These are phyloP conservation scores for Papilionanthe hybrid DNA, from an alignment of 116 monocot species.

Conservation along the genomic window DNA sequence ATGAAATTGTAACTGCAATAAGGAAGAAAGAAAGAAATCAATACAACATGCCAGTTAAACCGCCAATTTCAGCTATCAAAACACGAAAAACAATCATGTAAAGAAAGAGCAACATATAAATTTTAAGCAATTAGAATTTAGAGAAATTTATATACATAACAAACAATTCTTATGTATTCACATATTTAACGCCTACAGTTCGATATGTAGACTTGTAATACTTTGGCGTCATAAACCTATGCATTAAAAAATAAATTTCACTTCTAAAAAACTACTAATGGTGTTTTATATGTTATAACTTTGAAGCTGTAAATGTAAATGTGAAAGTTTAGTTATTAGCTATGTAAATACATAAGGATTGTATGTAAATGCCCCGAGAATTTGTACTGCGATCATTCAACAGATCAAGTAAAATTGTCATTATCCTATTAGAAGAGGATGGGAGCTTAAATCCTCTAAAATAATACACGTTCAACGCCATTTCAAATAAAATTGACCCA, in stretches of 20 bases:
- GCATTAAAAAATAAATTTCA: no score
- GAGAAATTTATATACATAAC: no score
- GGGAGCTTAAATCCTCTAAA: neutral
- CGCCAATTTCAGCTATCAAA: neutral
- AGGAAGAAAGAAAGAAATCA: neutral
- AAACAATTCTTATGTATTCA: no score
- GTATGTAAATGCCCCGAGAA: neutral
- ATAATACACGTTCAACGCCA: neutral
- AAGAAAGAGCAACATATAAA: conserved; percentile 1
- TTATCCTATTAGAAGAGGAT: neutral
- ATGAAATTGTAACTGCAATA: conserved; percentile 1
- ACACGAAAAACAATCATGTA: neutral
- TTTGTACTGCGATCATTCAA: neutral
- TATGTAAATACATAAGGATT: no score
- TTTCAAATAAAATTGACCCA: neutral
- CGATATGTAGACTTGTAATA: no score
- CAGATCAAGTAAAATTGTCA: neutral
- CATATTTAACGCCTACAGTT: no score
- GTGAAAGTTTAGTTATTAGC: no score
- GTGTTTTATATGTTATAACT: no score
- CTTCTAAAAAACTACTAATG: no score
- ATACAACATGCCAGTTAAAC: neutral
- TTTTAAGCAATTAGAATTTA: neutral
- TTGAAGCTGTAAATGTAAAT: no score
- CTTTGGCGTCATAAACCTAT: no score